Percentiles rank a stretch among this genome's conserved stretches.
Evolutionary conservation across 148 eudicot species (phyloP).

Genomic region (Dysphania ambrosioides): DNA sequence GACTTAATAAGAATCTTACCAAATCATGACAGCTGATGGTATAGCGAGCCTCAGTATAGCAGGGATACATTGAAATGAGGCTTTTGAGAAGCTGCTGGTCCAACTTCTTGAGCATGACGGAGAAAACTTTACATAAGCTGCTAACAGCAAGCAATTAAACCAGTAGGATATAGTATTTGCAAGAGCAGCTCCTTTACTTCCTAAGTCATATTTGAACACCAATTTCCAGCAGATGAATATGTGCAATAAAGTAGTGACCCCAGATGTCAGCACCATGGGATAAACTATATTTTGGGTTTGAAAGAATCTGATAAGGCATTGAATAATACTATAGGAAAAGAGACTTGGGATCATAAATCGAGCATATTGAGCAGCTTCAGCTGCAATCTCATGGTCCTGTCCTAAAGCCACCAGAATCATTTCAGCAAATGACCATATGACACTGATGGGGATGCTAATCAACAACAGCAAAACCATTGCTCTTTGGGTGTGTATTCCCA

Average conservation of each 20-base stretch:
- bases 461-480: slow-evolving; percentile 45
- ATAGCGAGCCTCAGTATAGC: slow-evolving; percentile 23
- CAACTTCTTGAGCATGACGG: slow-evolving; percentile 47
- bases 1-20: slow-evolving; percentile 8
- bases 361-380: slow-evolving; percentile 46
- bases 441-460: slow-evolving; percentile 49
- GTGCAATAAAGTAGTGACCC: slow-evolving; percentile 45
- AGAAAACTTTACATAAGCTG: slow-evolving; percentile 47
- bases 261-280: slow-evolving; percentile 61
- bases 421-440: slow-evolving; percentile 54
- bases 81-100: slow-evolving; percentile 45
- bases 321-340: slow-evolving; percentile 50
- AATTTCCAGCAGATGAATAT: slow-evolving; percentile 49
- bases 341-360: slow-evolving; percentile 55
- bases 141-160: slow-evolving; percentile 44
- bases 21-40: slow-evolving; percentile 28
- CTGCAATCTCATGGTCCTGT: slow-evolving; percentile 50
- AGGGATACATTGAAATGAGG: slow-evolving; percentile 18
- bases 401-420: slow-evolving; percentile 46
- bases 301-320: slow-evolving; percentile 56
- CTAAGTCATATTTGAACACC: slow-evolving; percentile 51
- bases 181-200: slow-evolving; percentile 59
- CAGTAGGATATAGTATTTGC: slow-evolving; percentile 60
- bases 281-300: slow-evolving; percentile 59
- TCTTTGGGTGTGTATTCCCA: slow-evolving; percentile 60